Evolutionary conservation across 2,329 filamentous ascomycete species (phyloP).

Genomic region (Colletotrichum cuscutae): DNA sequence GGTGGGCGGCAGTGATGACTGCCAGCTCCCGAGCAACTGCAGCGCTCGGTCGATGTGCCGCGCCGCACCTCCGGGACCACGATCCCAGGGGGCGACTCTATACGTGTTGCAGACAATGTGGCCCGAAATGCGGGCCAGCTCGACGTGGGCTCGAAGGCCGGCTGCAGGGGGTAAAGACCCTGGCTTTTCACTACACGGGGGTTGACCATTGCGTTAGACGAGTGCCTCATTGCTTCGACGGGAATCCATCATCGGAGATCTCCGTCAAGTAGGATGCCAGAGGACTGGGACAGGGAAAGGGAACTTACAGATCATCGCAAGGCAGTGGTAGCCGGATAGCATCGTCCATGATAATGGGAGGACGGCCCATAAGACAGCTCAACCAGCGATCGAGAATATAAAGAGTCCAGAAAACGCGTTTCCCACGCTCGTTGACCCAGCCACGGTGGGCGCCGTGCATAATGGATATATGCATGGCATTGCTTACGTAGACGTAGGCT

Average conservation of each 20-base stretch:
- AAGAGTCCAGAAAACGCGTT: conserved; percentile 62
- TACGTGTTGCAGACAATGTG: conserved; percentile 61
- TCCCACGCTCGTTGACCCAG: conserved; percentile 54
- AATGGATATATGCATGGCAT: conserved; percentile 59
- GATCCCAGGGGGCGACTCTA: conserved; percentile 47
- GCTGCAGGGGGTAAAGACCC: conserved; percentile 50
- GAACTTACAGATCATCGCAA: conserved; percentile 51
- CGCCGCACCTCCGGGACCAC: conserved; percentile 38
- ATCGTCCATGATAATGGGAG: conserved; percentile 57
- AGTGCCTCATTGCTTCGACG: background rate
- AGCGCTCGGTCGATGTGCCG: conserved; percentile 52
- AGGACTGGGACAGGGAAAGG: background rate
- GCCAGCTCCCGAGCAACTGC: conserved; percentile 55
- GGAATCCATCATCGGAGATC: conserved; percentile 2
- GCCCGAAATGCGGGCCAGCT: conserved; percentile 58
- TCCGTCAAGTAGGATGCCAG: background rate
- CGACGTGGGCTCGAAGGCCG: conserved; percentile 57
- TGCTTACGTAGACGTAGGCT: conserved; percentile 58
- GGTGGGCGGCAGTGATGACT: conserved; percentile 46
- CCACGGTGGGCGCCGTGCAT: conserved; percentile 60
- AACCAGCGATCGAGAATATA: conserved; percentile 62
- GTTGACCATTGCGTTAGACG: conserved; percentile 10
- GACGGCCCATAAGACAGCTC: conserved; percentile 60
- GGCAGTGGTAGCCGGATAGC: conserved; percentile 57
- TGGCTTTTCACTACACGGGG: conserved; percentile 41